These are phyloP conservation scores for Syncephalis plumigaleata DNA, from an alignment of 371 early-diverging fungal species.

Conservation along the genomic window DNA sequence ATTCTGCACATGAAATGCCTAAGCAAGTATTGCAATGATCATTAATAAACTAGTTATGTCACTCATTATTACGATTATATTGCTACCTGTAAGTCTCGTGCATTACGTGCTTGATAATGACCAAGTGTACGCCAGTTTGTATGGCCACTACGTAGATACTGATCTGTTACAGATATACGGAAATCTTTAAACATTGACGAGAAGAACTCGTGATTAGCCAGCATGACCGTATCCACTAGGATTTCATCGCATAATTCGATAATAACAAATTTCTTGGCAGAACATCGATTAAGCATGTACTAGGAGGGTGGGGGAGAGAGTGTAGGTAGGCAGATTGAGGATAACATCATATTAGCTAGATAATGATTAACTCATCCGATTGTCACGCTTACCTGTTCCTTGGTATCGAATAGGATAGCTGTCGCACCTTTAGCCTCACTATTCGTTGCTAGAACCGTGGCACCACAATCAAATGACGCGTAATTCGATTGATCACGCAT, in stretches of 20 bases:
- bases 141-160: slow-evolving; percentile 61
- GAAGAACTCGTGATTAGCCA: slow-evolving; percentile 94
- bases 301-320: slow-evolving; percentile 6
- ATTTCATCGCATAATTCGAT: slow-evolving; percentile 91
- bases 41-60: too few relatives aligned
- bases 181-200: slow-evolving; percentile 84
- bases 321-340: too few relatives aligned
- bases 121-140: slow-evolving; percentile 67
- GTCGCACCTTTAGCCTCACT: slow-evolving; percentile 64
- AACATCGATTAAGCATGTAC: slow-evolving; percentile 87
- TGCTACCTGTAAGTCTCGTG: slow-evolving; percentile 62
- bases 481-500: slow-evolving; percentile 64
- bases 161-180: slow-evolving; percentile 51
- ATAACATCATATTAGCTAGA: too few relatives aligned
- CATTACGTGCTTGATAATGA: slow-evolving; percentile 63
- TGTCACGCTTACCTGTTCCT: slow-evolving; percentile 34
- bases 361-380: too few relatives aligned
- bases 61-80: too few relatives aligned
- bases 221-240: slow-evolving; percentile 67
- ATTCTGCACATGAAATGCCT: slow-evolving; percentile 58
- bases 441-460: slow-evolving; percentile 68
- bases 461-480: slow-evolving; percentile 88
- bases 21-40: too few relatives aligned
- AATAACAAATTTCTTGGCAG: slow-evolving; percentile 60
- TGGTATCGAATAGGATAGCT: slow-evolving; percentile 70